These are phyloP conservation scores for Ilex asprella DNA, from an alignment of 257 asterid species.

Conservation along the genomic window DNA sequence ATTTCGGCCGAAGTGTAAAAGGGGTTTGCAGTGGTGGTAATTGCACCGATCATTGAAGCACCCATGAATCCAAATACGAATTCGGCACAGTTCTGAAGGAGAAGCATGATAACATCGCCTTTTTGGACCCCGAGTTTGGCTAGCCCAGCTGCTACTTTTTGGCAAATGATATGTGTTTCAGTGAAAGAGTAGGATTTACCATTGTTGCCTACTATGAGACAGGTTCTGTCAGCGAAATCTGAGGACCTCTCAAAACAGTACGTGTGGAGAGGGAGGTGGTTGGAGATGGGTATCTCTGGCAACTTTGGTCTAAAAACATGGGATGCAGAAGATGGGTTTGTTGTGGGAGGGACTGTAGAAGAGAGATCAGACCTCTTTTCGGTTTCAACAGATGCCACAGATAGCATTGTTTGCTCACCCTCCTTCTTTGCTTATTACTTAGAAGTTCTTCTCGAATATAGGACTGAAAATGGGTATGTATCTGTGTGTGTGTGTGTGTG, in stretches of 20 bases:
- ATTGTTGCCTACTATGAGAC: conserved; percentile 43
- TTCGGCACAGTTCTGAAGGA: conserved; percentile 67
- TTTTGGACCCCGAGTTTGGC: conserved; percentile 32
- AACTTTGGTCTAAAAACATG: conserved; percentile 59
- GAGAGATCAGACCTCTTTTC: conserved; percentile 19
- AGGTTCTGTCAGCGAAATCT: conserved; percentile 31
- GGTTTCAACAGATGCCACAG: conserved; percentile 28
- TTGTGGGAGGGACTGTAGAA: conserved; percentile 4
- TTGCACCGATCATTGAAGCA: conserved; percentile 73
- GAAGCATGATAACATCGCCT: conserved; percentile 66
- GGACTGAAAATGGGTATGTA: no score
- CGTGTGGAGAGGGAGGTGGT: conserved; percentile 57
- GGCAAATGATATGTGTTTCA: conserved; percentile 48
- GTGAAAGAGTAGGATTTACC: conserved; percentile 45
- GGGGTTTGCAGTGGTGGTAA: conserved; percentile 61
- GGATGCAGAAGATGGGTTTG: conserved; percentile 5
- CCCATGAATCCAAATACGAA: conserved; percentile 69
- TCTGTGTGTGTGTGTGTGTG: no score
- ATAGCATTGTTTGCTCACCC: conserved; percentile 12
- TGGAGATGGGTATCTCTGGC: conserved; percentile 48
- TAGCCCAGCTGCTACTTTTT: conserved; percentile 59
- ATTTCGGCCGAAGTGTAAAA: conserved; percentile 52
- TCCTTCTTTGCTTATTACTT: conserved; percentile 3
- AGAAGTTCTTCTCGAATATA: no score
- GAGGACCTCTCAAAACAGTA: conserved; percentile 48